These are phyloP conservation scores for Cucurbita ficifolia DNA, from an alignment of 306 rosid species.

Conservation along the genomic window DNA sequence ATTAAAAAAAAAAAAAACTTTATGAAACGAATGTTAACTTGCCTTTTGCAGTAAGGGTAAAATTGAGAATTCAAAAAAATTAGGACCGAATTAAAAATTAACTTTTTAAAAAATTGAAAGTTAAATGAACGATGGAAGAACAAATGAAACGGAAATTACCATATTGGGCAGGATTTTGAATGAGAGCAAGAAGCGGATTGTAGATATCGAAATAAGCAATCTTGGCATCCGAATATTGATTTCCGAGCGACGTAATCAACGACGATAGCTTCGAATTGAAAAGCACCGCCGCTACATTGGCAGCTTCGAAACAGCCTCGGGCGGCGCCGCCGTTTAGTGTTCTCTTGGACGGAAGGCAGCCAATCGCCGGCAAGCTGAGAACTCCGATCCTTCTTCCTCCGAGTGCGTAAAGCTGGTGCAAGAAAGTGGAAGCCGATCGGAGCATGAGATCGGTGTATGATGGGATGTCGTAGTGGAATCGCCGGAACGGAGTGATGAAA, in stretches of 20 bases:
- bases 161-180: conserved; percentile 32
- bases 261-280: conserved; percentile 50
- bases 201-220: conserved; percentile 51
- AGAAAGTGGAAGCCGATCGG: conserved; percentile 30
- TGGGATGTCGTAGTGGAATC: conserved; percentile 20
- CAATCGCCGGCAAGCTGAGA: conserved; percentile 29
- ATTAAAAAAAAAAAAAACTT: no score
- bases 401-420: conserved; percentile 38
- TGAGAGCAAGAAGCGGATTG: conserved; percentile 14
- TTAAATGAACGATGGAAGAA: no score
- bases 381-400: conserved; percentile 67
- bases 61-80: no score
- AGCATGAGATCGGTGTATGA: conserved; percentile 48
- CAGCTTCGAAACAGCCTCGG: conserved; percentile 27
- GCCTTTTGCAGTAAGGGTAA: no score
- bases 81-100: no score
- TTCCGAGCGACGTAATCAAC: conserved; percentile 13
- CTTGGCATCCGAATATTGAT: conserved; percentile 25
- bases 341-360: conserved; percentile 63
- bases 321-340: conserved; percentile 31
- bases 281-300: conserved; percentile 38
- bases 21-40: no score
- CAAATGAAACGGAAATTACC: conserved; percentile 20
- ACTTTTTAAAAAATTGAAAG: no score
- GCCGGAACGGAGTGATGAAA: conserved; percentile 23